Conservation (phyloP, 2,329 filamentous ascomycete genomes). For the Bipolaris oryzae region DNA sequence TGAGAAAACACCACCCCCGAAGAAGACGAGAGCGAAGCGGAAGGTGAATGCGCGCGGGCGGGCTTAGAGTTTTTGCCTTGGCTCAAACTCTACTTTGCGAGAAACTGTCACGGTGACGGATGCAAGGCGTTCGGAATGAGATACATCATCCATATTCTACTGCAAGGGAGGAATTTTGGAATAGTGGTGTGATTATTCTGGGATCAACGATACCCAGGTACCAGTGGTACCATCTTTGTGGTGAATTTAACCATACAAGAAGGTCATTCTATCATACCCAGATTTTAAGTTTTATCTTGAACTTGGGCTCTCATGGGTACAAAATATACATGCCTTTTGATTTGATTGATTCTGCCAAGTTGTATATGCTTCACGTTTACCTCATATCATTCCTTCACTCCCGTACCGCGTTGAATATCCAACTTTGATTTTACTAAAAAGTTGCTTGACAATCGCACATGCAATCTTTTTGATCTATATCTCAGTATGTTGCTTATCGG, state of each 20-base stretch:
- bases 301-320: no score
- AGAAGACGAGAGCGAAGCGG: slow-evolving; percentile 28
- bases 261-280: background rate
- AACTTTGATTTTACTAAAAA: no score
- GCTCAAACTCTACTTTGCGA: background rate
- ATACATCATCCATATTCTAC: slow-evolving; percentile 15
- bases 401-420: no score
- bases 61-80: slow-evolving; percentile 17
- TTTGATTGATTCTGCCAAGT: no score
- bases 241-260: background rate
- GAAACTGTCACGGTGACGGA: background rate
- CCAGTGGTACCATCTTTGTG: background rate
- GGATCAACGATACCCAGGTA: background rate
- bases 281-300: background rate
- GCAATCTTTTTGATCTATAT: no score
- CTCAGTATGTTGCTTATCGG: no score
- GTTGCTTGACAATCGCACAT: no score
- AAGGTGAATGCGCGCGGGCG: slow-evolving; percentile 25
- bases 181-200: background rate
- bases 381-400: no score
- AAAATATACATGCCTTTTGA: no score
- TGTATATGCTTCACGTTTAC: no score
- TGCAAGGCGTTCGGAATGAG: slow-evolving; percentile 9
- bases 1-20: slow-evolving; percentile 24
- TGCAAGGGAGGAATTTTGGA: background rate